Percentiles rank a stretch among this genome's conserved stretches.
Conservation (phyloP, 163 green algal species). For the Scenedesmus sp. region DNA sequence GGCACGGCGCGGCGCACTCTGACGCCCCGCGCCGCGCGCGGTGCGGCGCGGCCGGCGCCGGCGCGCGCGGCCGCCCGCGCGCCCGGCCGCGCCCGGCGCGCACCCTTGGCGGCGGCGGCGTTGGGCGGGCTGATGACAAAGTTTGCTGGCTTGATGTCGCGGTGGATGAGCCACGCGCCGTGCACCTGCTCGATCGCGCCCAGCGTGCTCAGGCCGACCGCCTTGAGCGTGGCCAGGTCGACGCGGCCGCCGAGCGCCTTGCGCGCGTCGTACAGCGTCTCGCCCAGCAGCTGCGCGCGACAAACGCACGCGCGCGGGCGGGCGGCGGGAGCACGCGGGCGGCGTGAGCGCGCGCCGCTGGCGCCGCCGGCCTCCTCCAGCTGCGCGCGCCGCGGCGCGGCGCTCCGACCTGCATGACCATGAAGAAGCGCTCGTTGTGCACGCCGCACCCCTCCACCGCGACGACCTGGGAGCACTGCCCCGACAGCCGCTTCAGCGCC, state of each 20-base stretch:
- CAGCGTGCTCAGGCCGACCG: slow-evolving; percentile 58
- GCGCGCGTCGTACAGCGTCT: slow-evolving; percentile 69
- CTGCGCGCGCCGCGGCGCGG: no score
- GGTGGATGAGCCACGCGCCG: slow-evolving; percentile 49
- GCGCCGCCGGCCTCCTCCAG: no score
- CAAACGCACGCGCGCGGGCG: not conserved
- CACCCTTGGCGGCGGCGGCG: slow-evolving; percentile 22
- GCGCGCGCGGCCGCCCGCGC: no score
- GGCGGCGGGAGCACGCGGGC: not conserved
- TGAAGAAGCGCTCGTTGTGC: slow-evolving; percentile 62
- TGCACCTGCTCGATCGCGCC: slow-evolving; percentile 51
- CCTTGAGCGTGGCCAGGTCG: slow-evolving; percentile 46
- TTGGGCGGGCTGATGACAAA: slow-evolving; percentile 63
- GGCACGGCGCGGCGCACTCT: no score
- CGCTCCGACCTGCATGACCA: no score
- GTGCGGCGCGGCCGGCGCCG: no score
- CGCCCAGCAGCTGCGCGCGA: slow-evolving; percentile 61
- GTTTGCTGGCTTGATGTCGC: slow-evolving; percentile 91
- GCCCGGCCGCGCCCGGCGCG: not conserved
- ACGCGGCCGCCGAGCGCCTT: slow-evolving; percentile 44
- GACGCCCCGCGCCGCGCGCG: no score
- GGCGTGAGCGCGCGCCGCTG: not conserved
- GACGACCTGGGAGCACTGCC: slow-evolving; percentile 29
- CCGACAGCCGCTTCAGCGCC: slow-evolving; percentile 49
- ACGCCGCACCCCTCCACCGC: slow-evolving; percentile 42